Evolutionary conservation across 805 yeast genomes (phyloP), one percentile per base, ranked within the genome.

Genomic region (Pichia occidentalis): DNA sequence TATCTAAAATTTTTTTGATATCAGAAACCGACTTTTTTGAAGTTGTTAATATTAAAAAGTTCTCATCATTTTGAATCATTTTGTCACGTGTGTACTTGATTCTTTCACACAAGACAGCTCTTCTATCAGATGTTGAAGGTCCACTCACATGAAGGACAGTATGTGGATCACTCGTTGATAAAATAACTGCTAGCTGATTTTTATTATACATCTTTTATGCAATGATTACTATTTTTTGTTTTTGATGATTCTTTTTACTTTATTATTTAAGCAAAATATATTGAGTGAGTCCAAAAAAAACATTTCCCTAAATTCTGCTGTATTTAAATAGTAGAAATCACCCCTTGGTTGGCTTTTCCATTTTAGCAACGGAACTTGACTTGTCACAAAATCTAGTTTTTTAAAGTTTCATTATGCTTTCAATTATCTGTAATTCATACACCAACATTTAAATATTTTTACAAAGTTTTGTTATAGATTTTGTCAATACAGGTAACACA

Each of bases 41-140:
- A 8, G 40, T 32, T 18, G 22, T 32, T 13, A 37, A 16, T 23
- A 37, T 4, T 9, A 37, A 23, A 13, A 37, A 22, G 12, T 32
- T 18, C 14, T 27, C 23, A 7, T 8, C 11, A 2, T 23, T 7
- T 4, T 24, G 20, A 9, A 11, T 16, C 7, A 24, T 27, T 4
- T 12, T 7, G 12, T 28, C 20, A 14, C 8, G 18, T 9, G 12
- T 11, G 13, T 36, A 19, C 5, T 28, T 19, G 18, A 36, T 36
- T 16, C 39, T 22, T 13, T 29, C 26, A 23, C 39, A 36, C 6
- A 36, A 24, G n/a, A n/a, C 16, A 6, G 16, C 23, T 9, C 13
- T 22, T 13, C 25, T 30, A 14, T 22, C 39, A 16, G 14, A 7
- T 16, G 14, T 27, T 4, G 21, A 20, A 14, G 12, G 7, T 18